Evolutionary conservation across 2,329 filamentous ascomycete genomes (phyloP).

Genomic region (Endothia cerciana): DNA sequence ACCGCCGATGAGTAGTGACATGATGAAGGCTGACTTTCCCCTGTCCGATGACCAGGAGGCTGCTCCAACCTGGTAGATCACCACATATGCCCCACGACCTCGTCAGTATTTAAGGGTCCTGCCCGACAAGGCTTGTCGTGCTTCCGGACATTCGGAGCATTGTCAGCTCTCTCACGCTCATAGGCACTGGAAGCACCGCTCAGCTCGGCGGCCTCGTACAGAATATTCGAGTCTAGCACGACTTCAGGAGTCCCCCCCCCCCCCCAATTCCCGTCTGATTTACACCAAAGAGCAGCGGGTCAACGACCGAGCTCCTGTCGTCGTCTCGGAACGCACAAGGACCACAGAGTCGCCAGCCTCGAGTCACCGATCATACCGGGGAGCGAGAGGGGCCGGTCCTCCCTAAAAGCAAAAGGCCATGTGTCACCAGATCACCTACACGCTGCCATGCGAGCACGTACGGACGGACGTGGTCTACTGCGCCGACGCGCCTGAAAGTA

Average conservation of each 20-base stretch:
- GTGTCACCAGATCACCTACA: conserved; percentile 56
- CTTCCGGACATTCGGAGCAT: background rate
- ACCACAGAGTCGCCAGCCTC: background rate
- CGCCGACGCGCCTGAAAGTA: conserved; percentile 40
- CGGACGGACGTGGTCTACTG: conserved; percentile 51
- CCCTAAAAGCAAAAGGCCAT: conserved; percentile 36
- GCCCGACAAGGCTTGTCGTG: background rate
- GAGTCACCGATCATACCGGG: background rate
- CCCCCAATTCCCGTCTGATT: too few species aligned
- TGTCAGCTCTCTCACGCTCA: background rate
- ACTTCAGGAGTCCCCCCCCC: too few species aligned
- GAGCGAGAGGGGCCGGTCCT: background rate
- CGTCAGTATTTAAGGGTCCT: background rate
- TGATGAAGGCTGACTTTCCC: conserved; percentile 19
- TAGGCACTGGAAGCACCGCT: background rate
- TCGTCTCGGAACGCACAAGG: too few species aligned
- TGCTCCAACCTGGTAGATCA: conserved; percentile 20
- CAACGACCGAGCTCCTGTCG: background rate
- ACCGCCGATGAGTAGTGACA: conserved; percentile 20
- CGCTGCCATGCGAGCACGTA: conserved; percentile 56
- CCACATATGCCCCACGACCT: conserved; percentile 23
- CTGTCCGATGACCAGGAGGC: conserved; percentile 21
- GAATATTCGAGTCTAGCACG: background rate
- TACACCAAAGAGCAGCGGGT: background rate
- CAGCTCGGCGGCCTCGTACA: background rate